Percentiles rank a stretch among this genome's conserved stretches.
Evolutionary conservation across 345 rosid genomes (phyloP).

Genomic region (Arabis hirsuta): DNA sequence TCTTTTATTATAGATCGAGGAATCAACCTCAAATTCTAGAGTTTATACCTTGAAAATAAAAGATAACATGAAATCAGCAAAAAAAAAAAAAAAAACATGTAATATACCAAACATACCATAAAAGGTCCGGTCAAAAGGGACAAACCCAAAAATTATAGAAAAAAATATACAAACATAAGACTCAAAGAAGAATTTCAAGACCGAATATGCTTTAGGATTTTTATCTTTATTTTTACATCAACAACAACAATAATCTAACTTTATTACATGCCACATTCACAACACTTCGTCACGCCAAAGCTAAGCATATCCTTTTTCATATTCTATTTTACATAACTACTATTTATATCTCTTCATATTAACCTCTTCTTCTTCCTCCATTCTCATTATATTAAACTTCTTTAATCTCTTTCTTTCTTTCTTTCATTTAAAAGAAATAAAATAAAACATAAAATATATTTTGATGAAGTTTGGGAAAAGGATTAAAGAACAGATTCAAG

Average conservation of each 20-base stretch:
- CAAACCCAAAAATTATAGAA: not conserved
- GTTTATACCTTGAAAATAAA: conserved; percentile 41
- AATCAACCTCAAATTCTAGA: conserved; percentile 39
- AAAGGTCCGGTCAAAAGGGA: conserved; percentile 43
- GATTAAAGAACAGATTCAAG: conserved; percentile 74
- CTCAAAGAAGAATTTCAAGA: conserved; percentile 23
- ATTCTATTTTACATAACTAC: conserved; percentile 36
- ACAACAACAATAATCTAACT: conserved; percentile 27
- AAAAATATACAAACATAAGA: conserved; percentile 32
- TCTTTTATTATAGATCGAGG: conserved; percentile 1
- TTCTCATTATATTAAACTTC: conserved; percentile 28
- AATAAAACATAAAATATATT: not conserved
- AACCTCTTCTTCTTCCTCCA: conserved; percentile 28
- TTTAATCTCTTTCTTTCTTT: not conserved
- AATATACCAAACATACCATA: conserved; percentile 44
- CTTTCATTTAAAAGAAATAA: not conserved
- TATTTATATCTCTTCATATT: conserved; percentile 36
- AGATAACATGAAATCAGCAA: conserved; percentile 35
- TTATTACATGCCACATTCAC: conserved; percentile 46
- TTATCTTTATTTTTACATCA: not conserved
- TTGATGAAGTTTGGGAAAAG: conserved; percentile 91
- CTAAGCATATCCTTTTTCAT: conserved; percentile 43
- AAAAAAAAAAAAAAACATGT: conserved; percentile 3
- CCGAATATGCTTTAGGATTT: conserved; percentile 45
- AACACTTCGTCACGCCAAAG: conserved; percentile 49